These are phyloP conservation scores for Fomitopsis serialis DNA, from an alignment of 768 basidiomycete species.

Conservation along the genomic window DNA sequence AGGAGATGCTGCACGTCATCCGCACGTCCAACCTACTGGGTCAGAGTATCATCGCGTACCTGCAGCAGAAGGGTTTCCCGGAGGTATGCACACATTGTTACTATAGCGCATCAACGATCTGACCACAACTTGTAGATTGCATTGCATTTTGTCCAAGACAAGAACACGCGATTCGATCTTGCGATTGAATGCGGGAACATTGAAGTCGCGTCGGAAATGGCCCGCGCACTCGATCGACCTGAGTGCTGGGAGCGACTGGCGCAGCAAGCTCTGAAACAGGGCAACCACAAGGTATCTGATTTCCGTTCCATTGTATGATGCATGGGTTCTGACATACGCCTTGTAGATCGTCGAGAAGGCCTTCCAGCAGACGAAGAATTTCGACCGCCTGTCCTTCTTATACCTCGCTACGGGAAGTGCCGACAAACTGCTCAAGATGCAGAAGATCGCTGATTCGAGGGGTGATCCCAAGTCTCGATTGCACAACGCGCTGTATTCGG, in stretches of 20 bases:
- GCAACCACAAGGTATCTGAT: conserved; percentile 78
- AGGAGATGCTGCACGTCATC: conserved; percentile 97
- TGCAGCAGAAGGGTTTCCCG: conserved; percentile 98
- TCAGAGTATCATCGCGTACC: conserved; percentile 94
- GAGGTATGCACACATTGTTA: conserved; percentile 50
- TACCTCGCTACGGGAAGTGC: conserved; percentile 90
- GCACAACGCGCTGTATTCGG: conserved; percentile 95
- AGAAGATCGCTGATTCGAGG: conserved; percentile 92
- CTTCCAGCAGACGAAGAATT: conserved; percentile 96
- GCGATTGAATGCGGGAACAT: conserved; percentile 98
- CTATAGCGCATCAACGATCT: neutral
- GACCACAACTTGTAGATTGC: conserved; percentile 65
- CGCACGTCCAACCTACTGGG: conserved; percentile 91
- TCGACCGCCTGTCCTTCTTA: conserved; percentile 95
- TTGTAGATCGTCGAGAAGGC: conserved; percentile 92
- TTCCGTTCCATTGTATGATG: neutral
- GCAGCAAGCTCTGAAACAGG: conserved; percentile 94
- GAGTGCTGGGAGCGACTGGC: conserved; percentile 94
- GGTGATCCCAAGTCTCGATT: conserved; percentile 98
- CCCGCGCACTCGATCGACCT: conserved; percentile 77
- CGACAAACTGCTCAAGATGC: conserved; percentile 97
- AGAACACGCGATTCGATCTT: conserved; percentile 93
- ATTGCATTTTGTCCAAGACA: conserved; percentile 97
- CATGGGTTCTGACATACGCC: neutral
- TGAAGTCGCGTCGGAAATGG: conserved; percentile 93